Base-by-base conservation (phyloP, 2,329 filamentous ascomycete species). In the Pochonia chlamydosporia region DNA sequence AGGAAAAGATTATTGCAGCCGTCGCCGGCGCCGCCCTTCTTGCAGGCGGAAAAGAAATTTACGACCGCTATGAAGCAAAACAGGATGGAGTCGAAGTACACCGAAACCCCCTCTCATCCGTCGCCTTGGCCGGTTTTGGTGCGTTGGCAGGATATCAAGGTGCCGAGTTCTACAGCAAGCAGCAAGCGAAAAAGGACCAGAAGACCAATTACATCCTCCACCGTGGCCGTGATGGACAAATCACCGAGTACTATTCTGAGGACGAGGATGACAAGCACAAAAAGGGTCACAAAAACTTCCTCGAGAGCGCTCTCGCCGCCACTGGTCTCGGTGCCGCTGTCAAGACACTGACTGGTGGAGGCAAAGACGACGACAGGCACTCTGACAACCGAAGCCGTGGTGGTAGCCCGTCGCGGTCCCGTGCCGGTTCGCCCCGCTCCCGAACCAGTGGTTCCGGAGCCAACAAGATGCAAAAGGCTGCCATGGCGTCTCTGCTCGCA, bases 401-500 rank as follows among this genome's bases (percentile, higher is more conserved):
- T 37, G 68, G 67, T 33, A 69, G 67, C 50, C 64, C 61, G 39
- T 56, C 59, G 18, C 68, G 72, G 44, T 78, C 74, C 41, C 73
- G 69, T 31, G 71, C 71, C 26, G 68, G 77, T 20, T 79, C 79
- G 49, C 76, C 78, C 53, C 70, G 73, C 47, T 73, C 76, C 37
- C 71, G 75, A 48, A 36, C 48, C 21, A 35, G 24, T 14, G 48
- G 41, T 18, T 73, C 60, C 25, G 60, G 62, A 11, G 67, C 72
- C 30, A 75, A 72, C 57, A 87, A 87, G 57, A 79, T 89, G 40
- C 83, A 90, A 55, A 89, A 96, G 68, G 90, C 90, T 28, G 89
- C 91, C 63, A 92, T 93, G 73, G 91, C 92, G 28, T 93, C 91
- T 18, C 75, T 96, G 33, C 79, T 95, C 40, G 91, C 92, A 25